Conservation (phyloP, 805 yeast genomes). For the Metschnikowia santaceciliae region DNA sequence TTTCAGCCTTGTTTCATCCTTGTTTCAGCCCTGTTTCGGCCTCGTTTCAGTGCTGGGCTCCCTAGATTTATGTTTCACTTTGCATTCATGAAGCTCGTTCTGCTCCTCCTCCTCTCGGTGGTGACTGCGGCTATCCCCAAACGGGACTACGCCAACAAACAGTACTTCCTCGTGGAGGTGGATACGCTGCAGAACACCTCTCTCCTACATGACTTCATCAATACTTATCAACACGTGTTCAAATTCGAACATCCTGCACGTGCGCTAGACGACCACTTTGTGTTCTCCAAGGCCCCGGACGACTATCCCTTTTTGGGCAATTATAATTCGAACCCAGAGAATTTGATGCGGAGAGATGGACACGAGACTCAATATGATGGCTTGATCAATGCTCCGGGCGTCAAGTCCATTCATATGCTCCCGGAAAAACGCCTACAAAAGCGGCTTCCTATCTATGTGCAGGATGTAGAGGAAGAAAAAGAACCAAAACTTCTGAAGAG, state of each 20-base stretch:
- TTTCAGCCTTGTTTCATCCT: no score
- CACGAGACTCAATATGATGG: conserved; percentile 24
- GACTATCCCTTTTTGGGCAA: conserved; percentile 33
- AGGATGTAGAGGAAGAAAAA: conserved; percentile 7
- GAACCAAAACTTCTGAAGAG: neutral
- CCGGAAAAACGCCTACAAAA: conserved; percentile 50
- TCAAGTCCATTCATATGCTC: conserved; percentile 51
- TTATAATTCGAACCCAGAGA: conserved; percentile 25
- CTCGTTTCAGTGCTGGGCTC: no score
- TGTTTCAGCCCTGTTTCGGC: no score
- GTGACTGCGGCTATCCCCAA: conserved; percentile 13
- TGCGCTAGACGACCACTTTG: conserved; percentile 58
- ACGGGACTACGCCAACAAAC: conserved; percentile 46
- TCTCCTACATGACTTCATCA: conserved; percentile 33
- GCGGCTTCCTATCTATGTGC: conserved; percentile 53
- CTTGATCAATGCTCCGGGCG: conserved; percentile 23
- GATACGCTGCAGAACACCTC: conserved; percentile 22
- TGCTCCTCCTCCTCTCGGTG: conserved; percentile 5
- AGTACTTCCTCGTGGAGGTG: conserved; percentile 64
- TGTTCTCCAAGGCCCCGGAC: conserved; percentile 54
- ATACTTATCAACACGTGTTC: conserved; percentile 33
- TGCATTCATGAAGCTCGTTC: conserved; percentile 9
- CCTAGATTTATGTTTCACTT: no score
- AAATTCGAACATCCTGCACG: conserved; percentile 61
- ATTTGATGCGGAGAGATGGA: conserved; percentile 26